phyloP scores from a whole-genome alignment of 2,329 filamentous ascomycete species.

The Pseudonectria buxi region DNA sequence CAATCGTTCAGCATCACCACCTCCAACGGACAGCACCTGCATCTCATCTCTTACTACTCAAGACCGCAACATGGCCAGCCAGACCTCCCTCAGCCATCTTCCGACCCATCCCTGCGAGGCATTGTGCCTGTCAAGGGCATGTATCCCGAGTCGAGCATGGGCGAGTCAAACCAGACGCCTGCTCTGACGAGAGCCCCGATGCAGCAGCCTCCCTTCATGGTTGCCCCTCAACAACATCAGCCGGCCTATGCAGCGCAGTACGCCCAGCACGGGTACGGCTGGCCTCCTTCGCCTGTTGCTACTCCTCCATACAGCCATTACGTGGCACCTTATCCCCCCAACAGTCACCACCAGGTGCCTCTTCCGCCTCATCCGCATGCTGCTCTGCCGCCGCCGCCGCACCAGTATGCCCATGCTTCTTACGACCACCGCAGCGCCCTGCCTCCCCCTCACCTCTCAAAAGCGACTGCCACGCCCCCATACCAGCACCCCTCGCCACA shows the following conservation, averaged over 20 bases:
- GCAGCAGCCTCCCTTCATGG: conserved; percentile 37
- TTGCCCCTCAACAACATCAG: conserved; percentile 28
- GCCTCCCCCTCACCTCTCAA: conserved; percentile 29
- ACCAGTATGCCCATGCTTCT: conserved; percentile 22
- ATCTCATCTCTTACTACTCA: conserved; percentile 96
- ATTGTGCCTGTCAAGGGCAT: conserved; percentile 88
- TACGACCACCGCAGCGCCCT: conserved; percentile 32
- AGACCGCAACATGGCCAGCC: conserved; percentile 66
- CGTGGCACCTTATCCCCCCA: conserved; percentile 30
- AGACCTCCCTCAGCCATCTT: conserved; percentile 73
- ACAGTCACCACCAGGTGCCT: conserved; percentile 19
- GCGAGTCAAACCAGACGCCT: conserved; percentile 74
- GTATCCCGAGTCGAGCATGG: conserved; percentile 93
- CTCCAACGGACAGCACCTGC: conserved; percentile 77
- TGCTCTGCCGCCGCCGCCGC: conserved; percentile 22
- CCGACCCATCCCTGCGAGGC: conserved; percentile 70
- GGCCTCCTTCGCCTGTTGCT: conserved; percentile 50
- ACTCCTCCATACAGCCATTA: conserved; percentile 49
- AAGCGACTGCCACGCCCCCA: conserved; percentile 21
- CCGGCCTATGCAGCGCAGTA: conserved; percentile 34
- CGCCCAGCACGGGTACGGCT: conserved; percentile 39
- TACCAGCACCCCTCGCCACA: conserved; percentile 26
- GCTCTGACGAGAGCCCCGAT: conserved; percentile 72
- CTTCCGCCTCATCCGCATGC: conserved; percentile 20
- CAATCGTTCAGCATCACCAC: conserved; percentile 99